Conservation (phyloP, 805 yeast genomes). For the Debaryomyces maramus region DNA sequence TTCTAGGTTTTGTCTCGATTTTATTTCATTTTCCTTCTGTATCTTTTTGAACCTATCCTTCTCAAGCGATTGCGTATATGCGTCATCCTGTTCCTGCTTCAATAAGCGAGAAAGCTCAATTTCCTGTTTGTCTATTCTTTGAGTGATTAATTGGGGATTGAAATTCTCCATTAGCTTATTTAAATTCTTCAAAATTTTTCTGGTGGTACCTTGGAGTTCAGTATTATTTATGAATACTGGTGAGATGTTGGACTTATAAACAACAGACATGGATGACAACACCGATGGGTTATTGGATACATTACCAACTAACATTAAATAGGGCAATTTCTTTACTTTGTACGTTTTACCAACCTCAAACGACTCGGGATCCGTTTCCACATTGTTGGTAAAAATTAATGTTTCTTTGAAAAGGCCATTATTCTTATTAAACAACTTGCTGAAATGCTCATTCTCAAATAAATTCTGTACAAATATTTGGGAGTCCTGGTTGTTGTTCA, state of each 20-base stretch:
- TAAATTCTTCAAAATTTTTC: constrained; percentile 26
- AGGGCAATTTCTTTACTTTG: constrained; percentile 30
- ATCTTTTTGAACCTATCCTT: constrained; percentile 56
- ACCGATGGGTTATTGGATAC: constrained; percentile 10
- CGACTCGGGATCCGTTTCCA: constrained; percentile 35
- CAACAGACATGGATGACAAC: constrained; percentile 13
- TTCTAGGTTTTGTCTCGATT: constrained; percentile 6
- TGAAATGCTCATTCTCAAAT: constrained; percentile 17
- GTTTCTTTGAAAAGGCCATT: constrained; percentile 30
- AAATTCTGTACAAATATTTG: constrained; percentile 17
- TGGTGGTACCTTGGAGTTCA: constrained; percentile 21
- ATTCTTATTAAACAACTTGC: constrained; percentile 25
- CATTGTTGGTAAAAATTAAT: constrained; percentile 30
- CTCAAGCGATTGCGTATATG: constrained; percentile 40
- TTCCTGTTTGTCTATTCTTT: constrained; percentile 40
- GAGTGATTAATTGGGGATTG: constrained; percentile 40
- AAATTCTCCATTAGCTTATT: constrained; percentile 26
- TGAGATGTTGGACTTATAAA: constrained; percentile 8
- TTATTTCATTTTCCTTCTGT: constrained; percentile 32
- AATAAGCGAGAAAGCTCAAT: constrained; percentile 38
- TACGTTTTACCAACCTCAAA: constrained; percentile 38
- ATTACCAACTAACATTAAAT: constrained; percentile 15
- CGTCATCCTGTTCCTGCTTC: constrained; percentile 44
- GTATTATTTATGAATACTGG: constrained; percentile 15
- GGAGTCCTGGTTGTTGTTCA: constrained; percentile 25